phyloP scores from a whole-genome alignment of 2,329 filamentous ascomycete species.

The Aureobasidium leucospermi region DNA sequence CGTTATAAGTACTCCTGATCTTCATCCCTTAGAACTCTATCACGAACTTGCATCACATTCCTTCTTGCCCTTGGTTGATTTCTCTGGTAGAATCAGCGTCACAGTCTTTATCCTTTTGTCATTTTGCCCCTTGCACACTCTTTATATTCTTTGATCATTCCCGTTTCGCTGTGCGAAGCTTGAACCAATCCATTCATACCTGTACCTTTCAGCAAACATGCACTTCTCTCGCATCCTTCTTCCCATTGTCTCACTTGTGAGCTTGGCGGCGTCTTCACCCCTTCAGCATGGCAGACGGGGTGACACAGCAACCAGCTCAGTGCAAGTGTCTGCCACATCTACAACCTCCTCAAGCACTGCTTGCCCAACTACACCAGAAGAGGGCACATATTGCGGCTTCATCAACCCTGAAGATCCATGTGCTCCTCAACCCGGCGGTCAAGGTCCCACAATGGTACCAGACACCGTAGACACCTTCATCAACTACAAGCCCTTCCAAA shows the following conservation, averaged over 20 bases:
- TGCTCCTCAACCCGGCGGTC: slow-evolving; percentile 21
- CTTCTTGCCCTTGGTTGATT: neutral
- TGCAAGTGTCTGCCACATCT: slow-evolving; percentile 10
- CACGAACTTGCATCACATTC: neutral
- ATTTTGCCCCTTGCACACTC: no score
- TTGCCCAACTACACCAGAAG: slow-evolving; percentile 25
- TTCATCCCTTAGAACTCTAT: slow-evolving; percentile 4
- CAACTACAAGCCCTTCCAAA: slow-evolving; percentile 20
- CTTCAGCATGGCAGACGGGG: neutral
- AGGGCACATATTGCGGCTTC: slow-evolving; percentile 31
- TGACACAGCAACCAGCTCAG: neutral
- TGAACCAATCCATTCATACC: neutral
- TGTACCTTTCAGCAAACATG: neutral
- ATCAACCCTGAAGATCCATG: slow-evolving; percentile 27
- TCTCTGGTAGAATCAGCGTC: neutral
- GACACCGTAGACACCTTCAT: slow-evolving; percentile 23
- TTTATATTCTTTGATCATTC: neutral
- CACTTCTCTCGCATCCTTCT: neutral
- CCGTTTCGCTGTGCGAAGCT: neutral
- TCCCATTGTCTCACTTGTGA: neutral
- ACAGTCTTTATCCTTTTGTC: neutral
- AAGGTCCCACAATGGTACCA: slow-evolving; percentile 19
- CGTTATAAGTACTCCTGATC: neutral
- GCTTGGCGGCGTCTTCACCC: neutral
- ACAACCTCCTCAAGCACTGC: slow-evolving; percentile 22